Percentiles rank a stretch among this genome's conserved stretches.
phyloP scores from a whole-genome alignment of 805 yeast species.

The Yarrowia porcina region DNA sequence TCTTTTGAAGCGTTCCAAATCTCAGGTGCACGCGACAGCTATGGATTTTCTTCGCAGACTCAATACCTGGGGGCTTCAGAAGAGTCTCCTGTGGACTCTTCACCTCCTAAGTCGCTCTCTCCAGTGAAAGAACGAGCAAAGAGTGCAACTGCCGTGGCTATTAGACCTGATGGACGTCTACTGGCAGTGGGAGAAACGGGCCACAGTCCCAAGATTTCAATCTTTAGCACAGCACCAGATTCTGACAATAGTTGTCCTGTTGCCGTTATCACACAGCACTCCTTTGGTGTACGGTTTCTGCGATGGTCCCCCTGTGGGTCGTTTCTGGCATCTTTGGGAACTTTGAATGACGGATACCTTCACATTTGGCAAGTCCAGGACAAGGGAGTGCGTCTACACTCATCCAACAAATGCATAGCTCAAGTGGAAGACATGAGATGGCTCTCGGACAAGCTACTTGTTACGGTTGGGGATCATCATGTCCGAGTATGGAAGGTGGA shows the following conservation, averaged over 20 bases:
- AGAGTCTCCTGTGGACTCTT: conserved; percentile 8
- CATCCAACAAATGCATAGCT: conserved; percentile 63
- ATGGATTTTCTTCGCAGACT: background rate
- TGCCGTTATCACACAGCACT: conserved; percentile 56
- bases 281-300: conserved; percentile 57
- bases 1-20: conserved; percentile 10
- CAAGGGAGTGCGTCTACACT: conserved; percentile 41
- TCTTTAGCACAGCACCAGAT: conserved; percentile 53
- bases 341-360: conserved; percentile 65
- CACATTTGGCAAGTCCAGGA: conserved; percentile 53
- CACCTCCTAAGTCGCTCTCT: conserved; percentile 37
- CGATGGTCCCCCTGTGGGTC: conserved; percentile 58
- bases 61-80: conserved; percentile 5
- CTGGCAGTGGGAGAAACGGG: conserved; percentile 73
- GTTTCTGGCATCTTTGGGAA: conserved; percentile 58
- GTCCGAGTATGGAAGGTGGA: conserved; percentile 57
- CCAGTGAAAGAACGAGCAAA: conserved; percentile 44
- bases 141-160: conserved; percentile 54
- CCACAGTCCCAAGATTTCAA: conserved; percentile 59
- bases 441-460: conserved; percentile 47
- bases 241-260: conserved; percentile 50
- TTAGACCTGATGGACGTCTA: conserved; percentile 52
- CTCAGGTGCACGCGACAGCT: background rate
- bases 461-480: conserved; percentile 61
- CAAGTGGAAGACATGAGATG: conserved; percentile 55